Percentiles rank a stretch among this genome's conserved stretches.
Evolutionary conservation across 345 rosid species (phyloP).

Genomic region (Garcia nutans): DNA sequence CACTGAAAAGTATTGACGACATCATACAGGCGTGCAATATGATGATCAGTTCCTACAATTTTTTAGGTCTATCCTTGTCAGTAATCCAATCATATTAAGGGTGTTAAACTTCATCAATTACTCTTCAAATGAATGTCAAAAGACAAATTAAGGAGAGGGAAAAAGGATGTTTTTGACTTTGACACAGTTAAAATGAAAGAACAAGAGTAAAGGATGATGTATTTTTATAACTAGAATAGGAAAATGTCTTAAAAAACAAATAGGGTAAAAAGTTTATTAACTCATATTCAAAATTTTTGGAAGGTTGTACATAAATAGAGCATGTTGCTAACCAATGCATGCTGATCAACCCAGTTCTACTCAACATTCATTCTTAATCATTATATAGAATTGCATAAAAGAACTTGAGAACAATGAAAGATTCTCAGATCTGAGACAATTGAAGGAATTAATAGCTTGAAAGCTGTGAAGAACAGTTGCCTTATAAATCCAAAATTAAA

Average conservation of each 20-base stretch:
- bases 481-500: background rate
- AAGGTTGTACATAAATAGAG: no score
- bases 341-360: background rate
- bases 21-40: constrained; percentile 76
- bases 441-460: background rate
- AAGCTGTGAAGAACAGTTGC: background rate
- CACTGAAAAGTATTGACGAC: constrained; percentile 74
- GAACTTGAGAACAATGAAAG: background rate
- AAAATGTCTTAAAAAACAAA: background rate
- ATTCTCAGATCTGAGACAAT: background rate
- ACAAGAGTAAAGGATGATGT: no score
- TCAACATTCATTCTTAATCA: background rate
- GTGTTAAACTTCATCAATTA: background rate
- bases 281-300: no score
- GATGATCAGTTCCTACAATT: constrained; percentile 76
- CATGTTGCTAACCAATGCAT: background rate
- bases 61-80: constrained; percentile 22
- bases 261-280: background rate
- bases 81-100: background rate
- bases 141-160: background rate
- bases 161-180: background rate
- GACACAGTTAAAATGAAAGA: background rate
- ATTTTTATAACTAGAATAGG: no score
- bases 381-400: background rate
- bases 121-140: background rate